phyloP scores from a whole-genome alignment of 2,329 filamentous ascomycete genomes.

The Emericellopsis cladophorae region DNA sequence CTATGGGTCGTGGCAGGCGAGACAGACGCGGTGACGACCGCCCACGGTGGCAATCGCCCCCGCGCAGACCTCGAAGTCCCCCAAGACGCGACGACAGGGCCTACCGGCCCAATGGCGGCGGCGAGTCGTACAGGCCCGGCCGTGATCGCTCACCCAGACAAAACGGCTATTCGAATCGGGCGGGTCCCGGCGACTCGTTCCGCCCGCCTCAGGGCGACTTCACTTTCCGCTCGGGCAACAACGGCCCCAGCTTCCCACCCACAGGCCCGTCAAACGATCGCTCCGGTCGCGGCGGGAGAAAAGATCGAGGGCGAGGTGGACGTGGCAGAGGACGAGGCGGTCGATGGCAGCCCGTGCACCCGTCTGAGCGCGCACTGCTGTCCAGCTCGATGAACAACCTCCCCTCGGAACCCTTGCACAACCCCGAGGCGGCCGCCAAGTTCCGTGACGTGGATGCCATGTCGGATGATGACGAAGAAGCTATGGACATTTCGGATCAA shows the following conservation, averaged over 20 bases:
- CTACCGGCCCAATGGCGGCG: background rate
- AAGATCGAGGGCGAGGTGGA: constrained; percentile 11
- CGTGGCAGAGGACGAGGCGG: constrained; percentile 13
- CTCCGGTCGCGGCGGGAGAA: constrained; percentile 3
- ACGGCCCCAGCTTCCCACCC: constrained; percentile 18
- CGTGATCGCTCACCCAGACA: background rate
- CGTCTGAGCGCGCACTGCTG: constrained; percentile 37
- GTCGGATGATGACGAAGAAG: constrained; percentile 50
- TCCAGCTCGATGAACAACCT: constrained; percentile 25
- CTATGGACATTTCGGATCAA: constrained; percentile 25
- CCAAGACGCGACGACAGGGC: background rate
- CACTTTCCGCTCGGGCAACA: constrained; percentile 32
- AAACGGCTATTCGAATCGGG: background rate
- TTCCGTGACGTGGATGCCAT: constrained; percentile 44
- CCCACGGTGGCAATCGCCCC: background rate
- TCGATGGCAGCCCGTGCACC: constrained; percentile 21
- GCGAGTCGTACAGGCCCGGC: constrained; percentile 1
- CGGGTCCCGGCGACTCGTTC: background rate
- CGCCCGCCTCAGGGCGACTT: constrained; percentile 34
- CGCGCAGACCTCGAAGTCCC: background rate
- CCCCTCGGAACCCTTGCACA: constrained; percentile 32
- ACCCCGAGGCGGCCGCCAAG: constrained; percentile 30
- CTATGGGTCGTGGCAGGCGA: too few species aligned
- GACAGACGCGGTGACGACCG: background rate
- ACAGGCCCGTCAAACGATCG: background rate